Base-by-base conservation (phyloP, 306 rosid genomes). In the Ceratonia siliqua region DNA sequence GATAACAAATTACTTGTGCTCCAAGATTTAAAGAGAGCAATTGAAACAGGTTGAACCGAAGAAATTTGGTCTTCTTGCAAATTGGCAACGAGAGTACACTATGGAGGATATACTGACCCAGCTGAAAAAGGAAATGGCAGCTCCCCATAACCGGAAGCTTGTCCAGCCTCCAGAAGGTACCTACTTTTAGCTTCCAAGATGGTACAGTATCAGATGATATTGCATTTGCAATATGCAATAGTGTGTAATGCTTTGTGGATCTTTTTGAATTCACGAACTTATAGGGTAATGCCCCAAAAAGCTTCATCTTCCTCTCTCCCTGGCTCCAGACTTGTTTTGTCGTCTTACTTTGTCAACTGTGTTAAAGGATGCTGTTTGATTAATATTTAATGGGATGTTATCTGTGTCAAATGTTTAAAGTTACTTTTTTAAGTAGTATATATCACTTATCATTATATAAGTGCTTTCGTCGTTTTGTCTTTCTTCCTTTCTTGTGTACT, bases 161-260 rank as follows among this genome's bases (percentile, higher is more conserved):
- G 99, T 95, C 66, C 99, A 95, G 86, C 99, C 99, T 45, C 98
- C 99, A 1, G 99, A 95, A 75, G 99, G 98, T 30, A 90, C 98
- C 87, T 89, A 87, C 90, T 95, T 95, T 87, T 95, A 95, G 94
- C 77, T 74, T 68, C 82, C 68, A 56, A 57, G 81, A 72, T 32
- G 78, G 46, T 68, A 76, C 73, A 84, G 86, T 80, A 75, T 75
- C 74, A 68, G 88, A 72, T 68, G 82, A 66, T 74, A 77, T 87
- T 83, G 92, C 94, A 75, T 89, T 41, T 78, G 83, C 82, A 45
- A 82, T 76, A 78, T 86, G 92, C 91, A 80, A 89, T 88, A 82
- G 87, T 82, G 74, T 92, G 93, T 91, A 86, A 85, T 81, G 92
- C 87, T 73, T 78, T 85, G 81, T 84, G 76, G 88, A 86, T 89